phyloP scores from a whole-genome alignment of 257 asterid genomes.

The Linaria vulgaris region DNA sequence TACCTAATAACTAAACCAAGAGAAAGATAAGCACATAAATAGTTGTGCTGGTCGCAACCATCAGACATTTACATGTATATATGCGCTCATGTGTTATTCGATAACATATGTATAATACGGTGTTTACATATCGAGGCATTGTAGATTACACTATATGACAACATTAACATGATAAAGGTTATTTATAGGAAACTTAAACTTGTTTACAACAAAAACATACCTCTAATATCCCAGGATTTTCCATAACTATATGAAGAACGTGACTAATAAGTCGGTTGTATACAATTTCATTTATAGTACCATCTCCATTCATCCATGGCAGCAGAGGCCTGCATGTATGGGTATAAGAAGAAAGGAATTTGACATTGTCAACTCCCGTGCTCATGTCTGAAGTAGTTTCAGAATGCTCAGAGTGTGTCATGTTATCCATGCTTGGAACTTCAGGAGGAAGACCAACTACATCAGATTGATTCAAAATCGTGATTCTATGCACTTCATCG shows the following conservation, averaged over 20 bases:
- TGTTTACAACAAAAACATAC: conserved; percentile 35
- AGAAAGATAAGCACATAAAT: not conserved
- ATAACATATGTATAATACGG: too few species aligned
- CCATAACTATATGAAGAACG: conserved; percentile 80
- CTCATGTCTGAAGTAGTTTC: conserved; percentile 33
- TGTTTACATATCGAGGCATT: not conserved
- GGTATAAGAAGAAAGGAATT: conserved; percentile 37
- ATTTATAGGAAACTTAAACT: conserved; percentile 9
- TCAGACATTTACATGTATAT: too few species aligned
- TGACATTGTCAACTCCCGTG: conserved; percentile 29
- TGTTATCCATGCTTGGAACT: conserved; percentile 30
- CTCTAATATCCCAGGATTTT: conserved; percentile 90
- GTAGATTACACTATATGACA: not conserved
- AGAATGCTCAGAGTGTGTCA: conserved; percentile 29
- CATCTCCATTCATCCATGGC: conserved; percentile 95
- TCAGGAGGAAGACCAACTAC: conserved; percentile 43
- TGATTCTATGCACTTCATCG: conserved; percentile 64
- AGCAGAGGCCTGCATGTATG: conserved; percentile 54
- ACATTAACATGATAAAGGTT: conserved; percentile 8
- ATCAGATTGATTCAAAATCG: conserved; percentile 70
- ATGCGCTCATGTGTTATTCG: too few species aligned
- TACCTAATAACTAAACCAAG: conserved; percentile 5
- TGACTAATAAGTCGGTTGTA: conserved; percentile 85
- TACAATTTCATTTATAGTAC: conserved; percentile 67
- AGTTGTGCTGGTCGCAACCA: too few species aligned